Evolutionary conservation across 208 protist genomes (phyloP).

Genomic region (Trypanosomatidae sp.): DNA sequence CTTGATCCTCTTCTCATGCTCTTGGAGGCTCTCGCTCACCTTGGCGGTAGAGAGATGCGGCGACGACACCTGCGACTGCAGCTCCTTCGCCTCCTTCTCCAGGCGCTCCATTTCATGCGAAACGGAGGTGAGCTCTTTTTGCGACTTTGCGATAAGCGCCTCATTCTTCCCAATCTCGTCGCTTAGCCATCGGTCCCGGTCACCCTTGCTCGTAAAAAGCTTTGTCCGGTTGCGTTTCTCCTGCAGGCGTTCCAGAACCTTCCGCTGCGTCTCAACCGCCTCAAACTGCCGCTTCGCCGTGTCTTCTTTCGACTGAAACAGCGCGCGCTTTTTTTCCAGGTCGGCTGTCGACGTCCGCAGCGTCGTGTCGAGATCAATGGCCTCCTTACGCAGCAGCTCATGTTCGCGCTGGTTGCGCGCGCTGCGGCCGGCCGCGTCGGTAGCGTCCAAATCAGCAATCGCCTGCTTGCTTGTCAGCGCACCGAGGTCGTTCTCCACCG

Average conservation of each 20-base stretch:
- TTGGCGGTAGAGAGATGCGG: conserved; percentile 21
- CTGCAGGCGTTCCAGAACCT: conserved; percentile 75
- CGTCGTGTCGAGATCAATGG: conserved; percentile 41
- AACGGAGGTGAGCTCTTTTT: conserved; percentile 43
- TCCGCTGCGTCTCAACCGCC: conserved; percentile 46
- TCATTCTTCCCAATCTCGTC: conserved; percentile 82
- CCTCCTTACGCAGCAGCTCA: conserved; percentile 55
- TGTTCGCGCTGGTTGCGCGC: conserved; percentile 50
- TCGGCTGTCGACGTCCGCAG: conserved; percentile 30
- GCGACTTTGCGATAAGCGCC: conserved; percentile 39
- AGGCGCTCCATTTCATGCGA: conserved; percentile 37
- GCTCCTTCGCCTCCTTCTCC: conserved; percentile 13
- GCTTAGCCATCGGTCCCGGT: conserved; percentile 89
- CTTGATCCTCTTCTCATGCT: conserved; percentile 40
- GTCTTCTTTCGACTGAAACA: conserved; percentile 31
- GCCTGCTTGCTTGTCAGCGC: conserved; percentile 61
- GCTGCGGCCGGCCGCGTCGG: conserved; percentile 36
- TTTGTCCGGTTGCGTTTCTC: conserved; percentile 84
- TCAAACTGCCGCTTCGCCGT: conserved; percentile 34
- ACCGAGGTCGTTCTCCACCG: conserved; percentile 57
- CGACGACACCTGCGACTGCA: conserved; percentile 1
- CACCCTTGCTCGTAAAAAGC: conserved; percentile 88
- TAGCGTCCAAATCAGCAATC: conserved; percentile 64
- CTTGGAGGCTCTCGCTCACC: conserved; percentile 43
- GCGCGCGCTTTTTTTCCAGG: conserved; percentile 36